These are phyloP conservation scores for Kuraishia capsulata DNA, from an alignment of 805 yeast genomes.

Conservation along the genomic window DNA sequence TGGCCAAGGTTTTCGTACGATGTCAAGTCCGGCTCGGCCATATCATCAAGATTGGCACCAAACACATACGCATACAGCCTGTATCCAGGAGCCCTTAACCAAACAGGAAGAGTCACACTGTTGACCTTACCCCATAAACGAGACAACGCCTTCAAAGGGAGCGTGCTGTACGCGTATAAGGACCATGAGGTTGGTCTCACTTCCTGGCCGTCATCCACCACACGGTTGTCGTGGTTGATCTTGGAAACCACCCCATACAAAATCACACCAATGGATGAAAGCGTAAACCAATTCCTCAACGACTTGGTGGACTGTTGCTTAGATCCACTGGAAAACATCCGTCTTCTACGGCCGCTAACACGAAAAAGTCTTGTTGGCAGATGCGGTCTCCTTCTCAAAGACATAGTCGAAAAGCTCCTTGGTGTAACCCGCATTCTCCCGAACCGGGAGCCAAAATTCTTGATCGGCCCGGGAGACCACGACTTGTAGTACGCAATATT, in stretches of 20 bases:
- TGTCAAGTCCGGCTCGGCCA: constrained; percentile 71
- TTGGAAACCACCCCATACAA: constrained; percentile 45
- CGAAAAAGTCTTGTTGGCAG: background rate
- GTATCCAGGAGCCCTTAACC: constrained; percentile 81
- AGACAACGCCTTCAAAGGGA: constrained; percentile 86
- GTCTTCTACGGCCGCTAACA: constrained; percentile 10
- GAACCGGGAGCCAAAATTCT: constrained; percentile 12
- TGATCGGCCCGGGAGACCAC: constrained; percentile 7
- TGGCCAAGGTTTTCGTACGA: constrained; percentile 78
- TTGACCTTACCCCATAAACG: constrained; percentile 94
- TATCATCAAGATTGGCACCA: constrained; percentile 85
- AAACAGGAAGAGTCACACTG: constrained; percentile 71
- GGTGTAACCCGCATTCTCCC: constrained; percentile 8
- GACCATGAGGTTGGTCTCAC: constrained; percentile 77
- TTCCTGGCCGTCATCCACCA: constrained; percentile 21
- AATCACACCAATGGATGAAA: constrained; percentile 42
- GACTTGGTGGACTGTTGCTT: background rate
- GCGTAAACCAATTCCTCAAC: constrained; percentile 37
- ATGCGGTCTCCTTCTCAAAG: constrained; percentile 2
- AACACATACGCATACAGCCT: constrained; percentile 68
- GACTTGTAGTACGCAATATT: constrained; percentile 37
- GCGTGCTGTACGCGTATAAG: constrained; percentile 77
- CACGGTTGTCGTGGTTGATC: constrained; percentile 19
- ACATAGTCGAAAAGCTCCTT: constrained; percentile 14
- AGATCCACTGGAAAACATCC: constrained; percentile 14